phyloP scores from a whole-genome alignment of 148 eudicot genomes.

The Beta vulgaris region DNA sequence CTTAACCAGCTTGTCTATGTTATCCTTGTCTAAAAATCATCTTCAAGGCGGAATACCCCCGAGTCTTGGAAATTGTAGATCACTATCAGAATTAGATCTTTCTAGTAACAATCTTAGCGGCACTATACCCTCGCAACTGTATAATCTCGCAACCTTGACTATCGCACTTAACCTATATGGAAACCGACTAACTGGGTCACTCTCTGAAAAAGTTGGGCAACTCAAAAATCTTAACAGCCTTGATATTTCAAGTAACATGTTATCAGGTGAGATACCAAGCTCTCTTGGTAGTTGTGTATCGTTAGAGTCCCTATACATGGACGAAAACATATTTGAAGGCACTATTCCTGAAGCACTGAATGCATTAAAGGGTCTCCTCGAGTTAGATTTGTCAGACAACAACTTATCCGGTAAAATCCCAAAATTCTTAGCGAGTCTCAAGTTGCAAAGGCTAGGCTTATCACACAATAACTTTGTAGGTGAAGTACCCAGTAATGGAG shows the following conservation, averaged over 20 bases:
- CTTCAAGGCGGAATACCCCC: constrained; percentile 35
- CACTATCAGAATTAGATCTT: constrained; percentile 21
- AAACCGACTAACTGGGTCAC: constrained; percentile 28
- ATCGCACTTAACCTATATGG: not conserved
- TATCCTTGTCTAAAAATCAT: constrained; percentile 14
- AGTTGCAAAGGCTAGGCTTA: constrained; percentile 18
- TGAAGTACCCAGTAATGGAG: constrained; percentile 31
- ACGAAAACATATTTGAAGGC: constrained; percentile 31
- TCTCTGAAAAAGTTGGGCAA: constrained; percentile 29
- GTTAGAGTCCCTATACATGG: constrained; percentile 22
- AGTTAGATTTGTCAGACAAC: constrained; percentile 29
- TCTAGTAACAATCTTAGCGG: constrained; percentile 27
- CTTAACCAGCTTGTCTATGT: constrained; percentile 11
- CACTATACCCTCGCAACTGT: constrained; percentile 28
- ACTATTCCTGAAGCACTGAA: constrained; percentile 26
- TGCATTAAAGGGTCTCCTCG: constrained; percentile 19
- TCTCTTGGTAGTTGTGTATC: constrained; percentile 27
- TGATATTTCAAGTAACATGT: constrained; percentile 23
- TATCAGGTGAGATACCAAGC: constrained; percentile 33
- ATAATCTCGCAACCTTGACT: constrained; percentile 16
- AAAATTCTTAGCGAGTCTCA: constrained; percentile 7
- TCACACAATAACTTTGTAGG: constrained; percentile 39
- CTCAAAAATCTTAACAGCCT: constrained; percentile 21
- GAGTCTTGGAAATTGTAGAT: constrained; percentile 32
- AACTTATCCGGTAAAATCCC: constrained; percentile 35